Conservation (phyloP, 257 asterid genomes). For the Nicotiana benthamiana region DNA sequence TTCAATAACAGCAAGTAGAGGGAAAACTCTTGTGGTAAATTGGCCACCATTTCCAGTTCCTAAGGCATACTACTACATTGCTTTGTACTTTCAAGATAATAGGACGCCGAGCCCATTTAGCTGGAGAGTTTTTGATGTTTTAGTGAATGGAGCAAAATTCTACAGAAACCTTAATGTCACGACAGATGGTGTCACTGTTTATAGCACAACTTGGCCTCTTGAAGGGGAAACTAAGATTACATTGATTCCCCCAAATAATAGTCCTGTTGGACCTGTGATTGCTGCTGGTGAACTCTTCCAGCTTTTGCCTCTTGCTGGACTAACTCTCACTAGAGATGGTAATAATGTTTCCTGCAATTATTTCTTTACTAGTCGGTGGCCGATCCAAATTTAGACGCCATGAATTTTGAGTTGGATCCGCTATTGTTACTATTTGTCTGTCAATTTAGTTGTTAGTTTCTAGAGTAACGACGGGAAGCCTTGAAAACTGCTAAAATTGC, state of each 20-base stretch:
- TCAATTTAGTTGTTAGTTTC: not conserved
- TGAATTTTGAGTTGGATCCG: not conserved
- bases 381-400: not conserved
- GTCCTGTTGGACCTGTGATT: constrained; percentile 74
- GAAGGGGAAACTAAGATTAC: constrained; percentile 42
- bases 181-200: constrained; percentile 45
- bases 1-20: constrained; percentile 66
- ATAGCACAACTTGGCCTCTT: constrained; percentile 59
- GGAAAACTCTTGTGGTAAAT: constrained; percentile 37
- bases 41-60: constrained; percentile 77
- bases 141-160: constrained; percentile 51
- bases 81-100: constrained; percentile 69
- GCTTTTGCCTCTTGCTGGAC: constrained; percentile 44
- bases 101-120: constrained; percentile 62
- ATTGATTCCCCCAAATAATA: constrained; percentile 30
- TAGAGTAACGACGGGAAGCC: not conserved
- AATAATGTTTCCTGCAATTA: not conserved
- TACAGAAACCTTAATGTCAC: constrained; percentile 59
- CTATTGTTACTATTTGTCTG: not conserved
- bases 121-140: constrained; percentile 62
- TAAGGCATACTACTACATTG: constrained; percentile 47
- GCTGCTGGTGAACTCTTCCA: constrained; percentile 79
- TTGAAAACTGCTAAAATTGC: no score
- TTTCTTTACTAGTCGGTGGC: not conserved
- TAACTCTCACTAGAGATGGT: constrained; percentile 75